Evolutionary conservation across 495 filamentous ascomycete genomes (phyloP).

Genomic region (Aspergillus leporis): DNA sequence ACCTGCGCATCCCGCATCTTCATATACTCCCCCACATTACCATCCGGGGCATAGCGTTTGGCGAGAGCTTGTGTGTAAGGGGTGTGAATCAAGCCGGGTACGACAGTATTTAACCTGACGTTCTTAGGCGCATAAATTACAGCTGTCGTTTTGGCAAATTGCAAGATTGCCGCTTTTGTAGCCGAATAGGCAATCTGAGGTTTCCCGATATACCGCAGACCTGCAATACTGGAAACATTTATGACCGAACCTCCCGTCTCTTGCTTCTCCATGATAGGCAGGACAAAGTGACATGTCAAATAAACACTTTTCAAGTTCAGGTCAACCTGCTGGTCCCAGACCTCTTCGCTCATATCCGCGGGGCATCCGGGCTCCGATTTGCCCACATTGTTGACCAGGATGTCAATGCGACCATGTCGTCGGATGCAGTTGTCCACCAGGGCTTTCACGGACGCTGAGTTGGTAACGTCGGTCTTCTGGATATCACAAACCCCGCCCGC

Average conservation of each 20-base stretch:
- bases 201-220: conserved; percentile 54
- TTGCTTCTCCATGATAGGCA: conserved; percentile 52
- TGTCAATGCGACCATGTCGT: conserved; percentile 54
- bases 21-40: conserved; percentile 36
- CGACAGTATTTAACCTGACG: conserved; percentile 54
- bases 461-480: conserved; percentile 47
- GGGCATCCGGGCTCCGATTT: conserved; percentile 49
- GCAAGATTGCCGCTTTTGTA: conserved; percentile 50
- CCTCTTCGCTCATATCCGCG: conserved; percentile 45
- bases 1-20: conserved; percentile 41
- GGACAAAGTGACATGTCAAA: conserved; percentile 43
- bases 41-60: conserved; percentile 41
- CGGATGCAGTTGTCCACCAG: conserved; percentile 48
- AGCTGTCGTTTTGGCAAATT: conserved; percentile 51
- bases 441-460: conserved; percentile 36
- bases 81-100: conserved; percentile 53
- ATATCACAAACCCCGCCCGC: conserved; percentile 32
- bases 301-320: conserved; percentile 57
- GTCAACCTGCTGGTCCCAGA: conserved; percentile 51
- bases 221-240: conserved; percentile 48
- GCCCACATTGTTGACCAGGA: conserved; percentile 58
- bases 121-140: conserved; percentile 49
- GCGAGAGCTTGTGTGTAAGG: conserved; percentile 45
- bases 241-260: conserved; percentile 40
- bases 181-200: conserved; percentile 53